Conservation (phyloP, 2,329 filamentous ascomycete species). For the Trichoderma sp. region DNA sequence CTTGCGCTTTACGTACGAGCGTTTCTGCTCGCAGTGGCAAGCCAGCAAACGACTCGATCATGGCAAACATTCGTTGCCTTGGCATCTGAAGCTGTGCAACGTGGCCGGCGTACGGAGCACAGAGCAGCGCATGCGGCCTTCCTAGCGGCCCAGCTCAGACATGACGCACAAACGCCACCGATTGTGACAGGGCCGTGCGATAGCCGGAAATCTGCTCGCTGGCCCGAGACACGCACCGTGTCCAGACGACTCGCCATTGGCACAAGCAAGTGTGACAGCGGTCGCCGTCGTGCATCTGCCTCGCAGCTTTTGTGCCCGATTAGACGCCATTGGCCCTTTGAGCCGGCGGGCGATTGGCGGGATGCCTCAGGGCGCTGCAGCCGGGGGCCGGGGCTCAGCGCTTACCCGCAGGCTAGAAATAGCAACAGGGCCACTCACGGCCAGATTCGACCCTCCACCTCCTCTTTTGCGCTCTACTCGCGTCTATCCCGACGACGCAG, state of each 20-base stretch:
- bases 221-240: neutral
- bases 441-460: slow-evolving; percentile 9
- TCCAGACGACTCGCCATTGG: slow-evolving; percentile 1
- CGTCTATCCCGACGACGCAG: neutral
- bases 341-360: neutral
- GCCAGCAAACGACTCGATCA: neutral
- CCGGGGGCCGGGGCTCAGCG: slow-evolving; percentile 14
- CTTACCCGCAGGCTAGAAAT: slow-evolving; percentile 17
- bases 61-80: neutral
- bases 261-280: slow-evolving; percentile 4
- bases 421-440: slow-evolving; percentile 15
- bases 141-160: no score
- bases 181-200: slow-evolving; percentile 4
- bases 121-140: no score
- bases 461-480: neutral
- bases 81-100: neutral
- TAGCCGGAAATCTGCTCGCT: neutral
- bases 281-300: neutral
- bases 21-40: neutral
- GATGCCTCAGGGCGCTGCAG: neutral
- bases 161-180: neutral
- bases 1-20: neutral
- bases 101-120: no score
- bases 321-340: neutral
- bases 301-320: neutral